Percentiles rank a stretch among this genome's conserved stretches.
These are phyloP conservation scores for Xylaria palmicola DNA, from an alignment of 495 filamentous ascomycete genomes.

Conservation along the genomic window DNA sequence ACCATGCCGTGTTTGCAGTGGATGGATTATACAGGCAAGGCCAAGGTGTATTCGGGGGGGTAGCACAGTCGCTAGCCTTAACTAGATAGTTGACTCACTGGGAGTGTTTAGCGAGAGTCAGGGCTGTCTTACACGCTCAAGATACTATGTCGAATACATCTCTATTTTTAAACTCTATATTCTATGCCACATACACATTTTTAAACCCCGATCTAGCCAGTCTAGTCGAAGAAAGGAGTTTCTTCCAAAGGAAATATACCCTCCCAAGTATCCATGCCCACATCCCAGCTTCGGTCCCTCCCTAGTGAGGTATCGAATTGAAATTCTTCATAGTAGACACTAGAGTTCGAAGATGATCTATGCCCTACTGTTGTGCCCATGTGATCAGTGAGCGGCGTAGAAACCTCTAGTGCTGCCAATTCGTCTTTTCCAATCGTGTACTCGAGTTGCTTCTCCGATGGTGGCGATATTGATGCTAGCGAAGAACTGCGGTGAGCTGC, in stretches of 20 bases:
- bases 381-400: constrained; percentile 12
- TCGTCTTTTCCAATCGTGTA: not conserved
- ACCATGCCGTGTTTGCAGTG: too few species aligned
- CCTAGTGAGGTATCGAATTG: not conserved
- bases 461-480: not conserved
- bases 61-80: too few species aligned
- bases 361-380: constrained; percentile 1
- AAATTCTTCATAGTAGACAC: not conserved
- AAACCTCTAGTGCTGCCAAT: not conserved
- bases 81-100: too few species aligned
- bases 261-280: not conserved
- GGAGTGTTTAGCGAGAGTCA: too few species aligned
- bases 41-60: too few species aligned
- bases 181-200: too few species aligned
- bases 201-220: too few species aligned
- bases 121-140: too few species aligned
- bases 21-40: too few species aligned
- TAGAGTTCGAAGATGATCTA: not conserved
- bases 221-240: too few species aligned
- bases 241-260: not conserved
- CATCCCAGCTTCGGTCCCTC: not conserved
- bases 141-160: too few species aligned
- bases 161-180: too few species aligned
- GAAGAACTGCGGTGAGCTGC: not conserved
- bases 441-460: not conserved